phyloP scores from a whole-genome alignment of 164 flowering plant genomes.

The Sedum album region DNA sequence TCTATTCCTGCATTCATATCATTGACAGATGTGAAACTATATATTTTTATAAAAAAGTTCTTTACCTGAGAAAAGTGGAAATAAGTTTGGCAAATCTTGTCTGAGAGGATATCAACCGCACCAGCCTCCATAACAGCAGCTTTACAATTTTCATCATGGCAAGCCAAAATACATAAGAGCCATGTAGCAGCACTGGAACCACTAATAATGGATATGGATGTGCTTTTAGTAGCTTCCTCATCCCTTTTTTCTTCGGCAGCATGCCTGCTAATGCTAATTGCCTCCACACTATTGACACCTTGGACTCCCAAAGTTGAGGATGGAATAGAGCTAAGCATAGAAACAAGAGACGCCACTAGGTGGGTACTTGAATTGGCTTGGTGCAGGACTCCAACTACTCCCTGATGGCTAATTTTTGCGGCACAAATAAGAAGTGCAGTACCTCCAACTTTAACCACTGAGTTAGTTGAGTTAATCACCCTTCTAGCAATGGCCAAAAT shows the following conservation, averaged over 20 bases:
- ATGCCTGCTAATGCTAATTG: conserved; percentile 55
- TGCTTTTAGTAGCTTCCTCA: conserved; percentile 27
- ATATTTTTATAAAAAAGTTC: neutral
- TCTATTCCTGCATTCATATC: neutral
- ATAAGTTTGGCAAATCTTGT: conserved; percentile 48
- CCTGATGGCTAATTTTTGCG: conserved; percentile 65
- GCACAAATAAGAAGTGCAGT: conserved; percentile 87
- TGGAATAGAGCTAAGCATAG: conserved; percentile 37
- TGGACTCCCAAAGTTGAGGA: conserved; percentile 19
- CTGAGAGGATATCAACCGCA: conserved; percentile 83
- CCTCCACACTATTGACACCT: conserved; percentile 24
- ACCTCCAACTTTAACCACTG: conserved; percentile 75
- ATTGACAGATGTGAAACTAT: neutral
- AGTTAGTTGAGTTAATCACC: conserved; percentile 48
- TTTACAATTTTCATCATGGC: conserved; percentile 66
- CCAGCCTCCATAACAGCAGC: conserved; percentile 79
- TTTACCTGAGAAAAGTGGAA: conserved; percentile 60
- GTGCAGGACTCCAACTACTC: conserved; percentile 59
- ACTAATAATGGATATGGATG: conserved; percentile 38
- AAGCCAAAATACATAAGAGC: conserved; percentile 77
- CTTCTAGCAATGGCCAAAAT: conserved; percentile 61
- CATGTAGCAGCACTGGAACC: conserved; percentile 64
- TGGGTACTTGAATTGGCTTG: conserved; percentile 36
- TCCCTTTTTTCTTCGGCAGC: conserved; percentile 30
- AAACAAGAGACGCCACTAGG: conserved; percentile 82